A percentile compares a stretch with the other conserved stretches of the same genome.
These are phyloP conservation scores for Dendrostoma leiphaemia DNA, from an alignment of 2,329 filamentous ascomycete species.

Conservation along the genomic window DNA sequence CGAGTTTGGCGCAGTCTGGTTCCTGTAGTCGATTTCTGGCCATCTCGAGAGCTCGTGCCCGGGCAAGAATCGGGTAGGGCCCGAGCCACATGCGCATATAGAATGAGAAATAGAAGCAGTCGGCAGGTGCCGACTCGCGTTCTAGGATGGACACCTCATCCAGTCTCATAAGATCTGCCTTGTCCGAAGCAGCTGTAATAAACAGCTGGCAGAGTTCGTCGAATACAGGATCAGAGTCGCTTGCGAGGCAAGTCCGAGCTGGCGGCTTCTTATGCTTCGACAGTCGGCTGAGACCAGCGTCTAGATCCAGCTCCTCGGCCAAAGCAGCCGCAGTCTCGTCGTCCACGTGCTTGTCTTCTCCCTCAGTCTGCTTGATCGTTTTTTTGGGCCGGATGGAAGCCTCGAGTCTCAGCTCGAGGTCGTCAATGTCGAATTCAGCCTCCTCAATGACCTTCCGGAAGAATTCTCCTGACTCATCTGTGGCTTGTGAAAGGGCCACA, in stretches of 20 bases:
- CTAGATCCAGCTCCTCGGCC: conserved; percentile 35
- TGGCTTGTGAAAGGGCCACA: conserved; percentile 62
- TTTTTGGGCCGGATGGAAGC: conserved; percentile 61
- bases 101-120: conserved; percentile 71
- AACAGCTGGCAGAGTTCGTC: conserved; percentile 59
- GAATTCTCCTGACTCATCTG: conserved; percentile 57
- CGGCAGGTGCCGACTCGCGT: conserved; percentile 51
- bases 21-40: conserved; percentile 56
- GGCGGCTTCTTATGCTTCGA: conserved; percentile 25
- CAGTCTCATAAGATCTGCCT: conserved; percentile 46
- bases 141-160: conserved; percentile 54
- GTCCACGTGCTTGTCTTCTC: conserved; percentile 47
- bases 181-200: conserved; percentile 48
- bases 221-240: conserved; percentile 51
- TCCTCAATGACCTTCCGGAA: conserved; percentile 67
- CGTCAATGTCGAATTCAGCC: conserved; percentile 69
- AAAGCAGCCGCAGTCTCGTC: conserved; percentile 27
- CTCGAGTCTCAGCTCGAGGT: conserved; percentile 72
- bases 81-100: conserved; percentile 74
- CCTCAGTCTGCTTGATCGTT: conserved; percentile 36
- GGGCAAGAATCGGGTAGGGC: conserved; percentile 65
- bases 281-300: conserved; percentile 37
- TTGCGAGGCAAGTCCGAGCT: conserved; percentile 50
- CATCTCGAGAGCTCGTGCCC: conserved; percentile 66
- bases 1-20: conserved; percentile 47